These are phyloP conservation scores for Mariannaea sp. DNA, from an alignment of 2,329 filamentous ascomycete genomes.

Conservation along the genomic window DNA sequence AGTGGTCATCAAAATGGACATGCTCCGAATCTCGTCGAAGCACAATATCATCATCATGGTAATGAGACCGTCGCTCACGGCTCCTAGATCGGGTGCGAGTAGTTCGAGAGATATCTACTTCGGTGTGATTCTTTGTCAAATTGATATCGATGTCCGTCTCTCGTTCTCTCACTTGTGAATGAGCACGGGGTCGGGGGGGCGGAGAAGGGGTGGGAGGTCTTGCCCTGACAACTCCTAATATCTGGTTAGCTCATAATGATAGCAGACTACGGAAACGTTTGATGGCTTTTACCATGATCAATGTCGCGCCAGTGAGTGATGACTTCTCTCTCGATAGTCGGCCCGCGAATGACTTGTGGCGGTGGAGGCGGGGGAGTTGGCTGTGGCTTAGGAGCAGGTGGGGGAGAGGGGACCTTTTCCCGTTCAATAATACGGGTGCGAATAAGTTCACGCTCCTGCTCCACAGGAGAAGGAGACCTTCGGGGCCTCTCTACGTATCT, in stretches of 20 bases:
- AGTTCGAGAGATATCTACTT: constrained; percentile 59
- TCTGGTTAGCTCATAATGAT: constrained; percentile 12
- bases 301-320: constrained; percentile 88
- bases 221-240: constrained; percentile 51
- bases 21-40: constrained; percentile 62
- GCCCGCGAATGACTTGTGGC: constrained; percentile 71
- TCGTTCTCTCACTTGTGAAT: constrained; percentile 51
- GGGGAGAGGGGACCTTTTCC: constrained; percentile 42
- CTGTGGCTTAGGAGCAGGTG: constrained; percentile 44
- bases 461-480: constrained; percentile 42
- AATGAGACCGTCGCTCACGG: constrained; percentile 47
- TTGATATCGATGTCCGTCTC: constrained; percentile 68
- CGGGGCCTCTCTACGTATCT: constrained; percentile 48
- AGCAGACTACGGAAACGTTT: not conserved
- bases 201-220: constrained; percentile 54
- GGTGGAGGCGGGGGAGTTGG: constrained; percentile 63
- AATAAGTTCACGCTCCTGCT: constrained; percentile 53
- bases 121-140: constrained; percentile 57
- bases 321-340: constrained; percentile 84
- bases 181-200: constrained; percentile 52
- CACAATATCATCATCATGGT: constrained; percentile 68
- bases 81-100: constrained; percentile 44
- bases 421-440: constrained; percentile 55
- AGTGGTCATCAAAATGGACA: constrained; percentile 51
- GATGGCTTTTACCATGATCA: constrained; percentile 72